Percentiles rank a stretch among this genome's conserved stretches.
These are phyloP conservation scores for Crepidotus variabilis DNA, from an alignment of 768 basidiomycete genomes.

Conservation along the genomic window DNA sequence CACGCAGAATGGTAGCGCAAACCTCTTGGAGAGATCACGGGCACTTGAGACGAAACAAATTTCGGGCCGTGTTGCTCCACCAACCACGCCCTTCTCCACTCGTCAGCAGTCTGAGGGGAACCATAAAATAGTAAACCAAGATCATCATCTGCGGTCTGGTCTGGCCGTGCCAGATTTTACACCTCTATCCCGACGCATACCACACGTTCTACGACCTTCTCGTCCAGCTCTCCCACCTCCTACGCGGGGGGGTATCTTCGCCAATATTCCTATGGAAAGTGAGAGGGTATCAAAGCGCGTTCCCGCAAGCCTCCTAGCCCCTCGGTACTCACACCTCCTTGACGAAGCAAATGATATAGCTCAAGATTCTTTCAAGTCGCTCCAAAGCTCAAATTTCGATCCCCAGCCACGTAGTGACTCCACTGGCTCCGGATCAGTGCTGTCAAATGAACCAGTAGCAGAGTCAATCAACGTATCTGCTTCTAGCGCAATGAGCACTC, in stretches of 20 bases:
- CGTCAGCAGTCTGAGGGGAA: slow-evolving; percentile 2
- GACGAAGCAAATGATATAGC: slow-evolving; percentile 49
- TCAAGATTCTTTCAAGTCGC: slow-evolving; percentile 9
- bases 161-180: slow-evolving; percentile 54
- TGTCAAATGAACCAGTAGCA: too few relatives aligned
- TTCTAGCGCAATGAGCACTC: slow-evolving; percentile 39
- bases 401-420: too few relatives aligned
- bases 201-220: slow-evolving; percentile 6
- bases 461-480: too few relatives aligned
- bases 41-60: slow-evolving; percentile 63
- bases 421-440: too few relatives aligned
- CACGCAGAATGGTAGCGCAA: slow-evolving; percentile 35
- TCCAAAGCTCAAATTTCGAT: too few relatives aligned
- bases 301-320: slow-evolving; percentile 44
- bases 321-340: slow-evolving; percentile 54
- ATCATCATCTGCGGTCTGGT: too few relatives aligned
- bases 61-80: slow-evolving; percentile 51
- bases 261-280: slow-evolving; percentile 22
- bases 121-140: slow-evolving; percentile 18
- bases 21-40: slow-evolving; percentile 44
- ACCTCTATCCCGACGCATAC: slow-evolving; percentile 35
- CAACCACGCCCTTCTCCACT: slow-evolving; percentile 40
- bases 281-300: slow-evolving; percentile 19
- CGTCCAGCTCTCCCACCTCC: slow-evolving; percentile 21
- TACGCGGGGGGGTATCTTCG: slow-evolving; percentile 28